Evolutionary conservation across 768 basidiomycete genomes (phyloP), one percentile per base, ranked within the genome.

Genomic region (Suillus subaureus): DNA sequence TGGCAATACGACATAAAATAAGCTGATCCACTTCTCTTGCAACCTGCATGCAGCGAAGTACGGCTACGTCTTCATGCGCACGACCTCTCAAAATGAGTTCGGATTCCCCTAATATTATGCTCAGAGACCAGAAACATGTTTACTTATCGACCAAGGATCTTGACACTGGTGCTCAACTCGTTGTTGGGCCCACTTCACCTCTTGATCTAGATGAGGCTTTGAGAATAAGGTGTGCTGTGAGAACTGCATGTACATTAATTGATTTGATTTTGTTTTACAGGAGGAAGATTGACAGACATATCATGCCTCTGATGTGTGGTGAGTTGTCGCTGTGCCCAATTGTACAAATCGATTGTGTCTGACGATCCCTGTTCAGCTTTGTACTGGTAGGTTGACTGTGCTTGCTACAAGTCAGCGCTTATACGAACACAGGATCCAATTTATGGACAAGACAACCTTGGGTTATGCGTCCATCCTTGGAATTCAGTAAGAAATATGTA

Each of bases 361-460:
- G 63, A 35, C 18, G 33, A 2, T 65, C 62, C 11, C 55, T 84
- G 85, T 39, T 31, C 61, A 85, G 85, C 78, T 43, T 78, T 86
- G 61, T 86, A 85, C 68, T 84, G 80, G 83, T 85, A 69, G 16
- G 78, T 13, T 15, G 6, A 12, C 26, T 15, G 33, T 42, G 26
- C 33, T 57, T 13, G 16, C 21, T 6, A 33, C 33, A 15, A 31
- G 16, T 58, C 1, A 55, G 21, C 26, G 21, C 52, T 55, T 37
- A 61, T 7, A 21, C 23, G 8, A 16, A 37, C 28, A 13, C 66
- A 85, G 87, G 83, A 83, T 89, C n/a, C 87, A 89, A 72, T 89
- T 85, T 66, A 89, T 89, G 85, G 88, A 89, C 69, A 89, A 89
- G 77, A 87, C 84, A 3, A 89, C 88, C 1, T 74, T 90, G 8